phyloP scores from a whole-genome alignment of 169 alveolate genomes.

The Babesia divergens region DNA sequence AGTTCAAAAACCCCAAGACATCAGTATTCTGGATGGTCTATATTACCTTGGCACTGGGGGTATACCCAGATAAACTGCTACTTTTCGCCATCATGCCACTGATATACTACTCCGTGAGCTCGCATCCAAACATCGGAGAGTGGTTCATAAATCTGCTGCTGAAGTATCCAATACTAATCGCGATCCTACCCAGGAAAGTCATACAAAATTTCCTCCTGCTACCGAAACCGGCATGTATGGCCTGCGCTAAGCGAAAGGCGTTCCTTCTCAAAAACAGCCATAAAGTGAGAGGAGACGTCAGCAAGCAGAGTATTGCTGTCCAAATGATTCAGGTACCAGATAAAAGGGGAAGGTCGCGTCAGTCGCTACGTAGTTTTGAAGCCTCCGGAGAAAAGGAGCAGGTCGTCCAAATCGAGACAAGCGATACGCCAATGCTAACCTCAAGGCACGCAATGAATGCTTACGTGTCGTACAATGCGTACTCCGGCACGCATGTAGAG shows the following conservation, averaged over 20 bases:
- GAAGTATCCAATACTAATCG: slow-evolving; percentile 52
- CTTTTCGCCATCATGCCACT: slow-evolving; percentile 28
- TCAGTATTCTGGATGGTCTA: slow-evolving; percentile 49
- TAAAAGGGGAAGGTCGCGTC: neutral
- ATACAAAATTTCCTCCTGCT: slow-evolving; percentile 24
- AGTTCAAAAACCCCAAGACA: slow-evolving; percentile 14
- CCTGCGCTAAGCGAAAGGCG: slow-evolving; percentile 44
- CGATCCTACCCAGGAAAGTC: slow-evolving; percentile 41
- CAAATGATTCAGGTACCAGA: slow-evolving; percentile 3
- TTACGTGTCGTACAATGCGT: slow-evolving; percentile 15
- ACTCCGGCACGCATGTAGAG: slow-evolving; percentile 40
- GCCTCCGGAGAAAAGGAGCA: neutral
- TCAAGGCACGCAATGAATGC: slow-evolving; percentile 41
- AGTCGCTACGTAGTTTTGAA: neutral
- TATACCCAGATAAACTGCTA: slow-evolving; percentile 51
- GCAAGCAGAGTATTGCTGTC: neutral
- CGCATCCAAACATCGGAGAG: slow-evolving; percentile 23
- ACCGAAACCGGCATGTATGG: slow-evolving; percentile 57
- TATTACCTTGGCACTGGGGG: slow-evolving; percentile 25
- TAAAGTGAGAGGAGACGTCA: neutral
- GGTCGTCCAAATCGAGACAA: neutral
- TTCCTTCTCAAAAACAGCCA: slow-evolving; percentile 10
- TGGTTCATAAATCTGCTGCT: slow-evolving; percentile 22
- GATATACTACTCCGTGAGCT: slow-evolving; percentile 16
- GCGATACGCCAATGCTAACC: slow-evolving; percentile 46